Base-by-base conservation (phyloP, 371 early-diverging fungal genomes). In the Mortierella sp. region DNA sequence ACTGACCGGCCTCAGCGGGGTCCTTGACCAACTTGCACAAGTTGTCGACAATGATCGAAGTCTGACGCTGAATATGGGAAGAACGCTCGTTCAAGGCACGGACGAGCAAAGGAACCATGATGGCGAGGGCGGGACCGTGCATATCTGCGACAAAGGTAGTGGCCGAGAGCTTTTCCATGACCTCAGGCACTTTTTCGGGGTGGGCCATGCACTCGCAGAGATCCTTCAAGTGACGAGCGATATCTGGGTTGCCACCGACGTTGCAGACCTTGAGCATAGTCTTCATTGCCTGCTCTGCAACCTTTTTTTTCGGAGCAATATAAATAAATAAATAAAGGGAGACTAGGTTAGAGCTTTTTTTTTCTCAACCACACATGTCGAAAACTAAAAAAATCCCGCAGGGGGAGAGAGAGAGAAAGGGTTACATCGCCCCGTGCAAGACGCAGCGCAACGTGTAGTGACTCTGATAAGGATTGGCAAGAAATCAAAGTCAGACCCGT, bases 141-240 rank as follows among this genome's bases (percentile, higher is more conserved):
- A 94, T 93, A 72, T 90, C 90, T 52, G 91, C 90, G 19, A 94
- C 93, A 81, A 94, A 94, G 23, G 94, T 94, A 19, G 92, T 92
- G 47, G 88, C 87, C 1, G 92, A 89, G 23, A 94, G 82, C 69
- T 92, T 92, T 64, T 92, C 89, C 65, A 94, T 88, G 51, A 88
- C 87, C 23, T 83, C 81, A 46, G 90, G 83, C 0, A 92, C 91
- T 60, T 89, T 84, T 16, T 86, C 84, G 9, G 94, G 94, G 62
- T 90, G 86, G 45, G 92, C 92, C 88, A 94, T 92, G 82, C 92
- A 91, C 48, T 85, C 81, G 26, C 92, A 89, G 26, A 93, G 82
- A 53, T 89, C 88, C 68, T 87, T 88, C 46, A 91, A 77, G 72
- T 90, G 90, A 18, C 87, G 86, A 16, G 86, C 86, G 64, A 94